A percentile compares a stretch with the other conserved stretches of the same genome.
Conservation (phyloP, 2,329 filamentous ascomycete genomes). For the Penicillium brevicompactum region DNA sequence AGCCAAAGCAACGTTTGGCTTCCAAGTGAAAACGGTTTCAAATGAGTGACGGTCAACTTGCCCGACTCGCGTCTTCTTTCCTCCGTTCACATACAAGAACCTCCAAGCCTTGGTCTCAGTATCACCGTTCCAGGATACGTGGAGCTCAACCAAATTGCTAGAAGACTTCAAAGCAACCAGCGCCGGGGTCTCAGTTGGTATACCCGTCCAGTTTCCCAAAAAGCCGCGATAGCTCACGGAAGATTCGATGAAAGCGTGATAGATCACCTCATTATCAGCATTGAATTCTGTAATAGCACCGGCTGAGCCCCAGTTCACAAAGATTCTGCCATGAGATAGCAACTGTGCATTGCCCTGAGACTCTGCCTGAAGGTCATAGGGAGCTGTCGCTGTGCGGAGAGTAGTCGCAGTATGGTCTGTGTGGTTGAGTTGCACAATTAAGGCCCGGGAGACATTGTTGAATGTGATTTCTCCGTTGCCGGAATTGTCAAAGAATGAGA, state of each 20-base stretch:
- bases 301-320: conserved; percentile 35
- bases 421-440: conserved; percentile 23
- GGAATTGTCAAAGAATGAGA: conserved; percentile 33
- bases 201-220: conserved; percentile 40
- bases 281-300: conserved; percentile 23
- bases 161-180: not conserved
- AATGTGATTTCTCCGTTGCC: conserved; percentile 31
- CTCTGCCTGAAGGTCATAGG: conserved; percentile 22
- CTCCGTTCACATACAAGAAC: not conserved
- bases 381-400: conserved; percentile 9
- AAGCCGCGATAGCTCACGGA: conserved; percentile 42
- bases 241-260: conserved; percentile 38
- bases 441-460: conserved; percentile 19
- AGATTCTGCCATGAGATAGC: conserved; percentile 26
- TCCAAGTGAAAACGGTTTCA: conserved; percentile 2
- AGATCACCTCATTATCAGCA: conserved; percentile 31
- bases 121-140: conserved; percentile 11
- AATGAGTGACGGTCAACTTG: not conserved
- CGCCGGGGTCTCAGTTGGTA: not conserved
- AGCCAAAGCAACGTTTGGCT: not conserved
- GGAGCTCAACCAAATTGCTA: not conserved
- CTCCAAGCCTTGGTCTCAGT: conserved; percentile 4
- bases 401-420: conserved; percentile 2
- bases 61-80: not conserved
- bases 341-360: conserved; percentile 33